A percentile compares a stretch with the other conserved stretches of the same genome.
Evolutionary conservation across 495 filamentous ascomycete genomes (phyloP).

Genomic region (Poronia punctata): DNA sequence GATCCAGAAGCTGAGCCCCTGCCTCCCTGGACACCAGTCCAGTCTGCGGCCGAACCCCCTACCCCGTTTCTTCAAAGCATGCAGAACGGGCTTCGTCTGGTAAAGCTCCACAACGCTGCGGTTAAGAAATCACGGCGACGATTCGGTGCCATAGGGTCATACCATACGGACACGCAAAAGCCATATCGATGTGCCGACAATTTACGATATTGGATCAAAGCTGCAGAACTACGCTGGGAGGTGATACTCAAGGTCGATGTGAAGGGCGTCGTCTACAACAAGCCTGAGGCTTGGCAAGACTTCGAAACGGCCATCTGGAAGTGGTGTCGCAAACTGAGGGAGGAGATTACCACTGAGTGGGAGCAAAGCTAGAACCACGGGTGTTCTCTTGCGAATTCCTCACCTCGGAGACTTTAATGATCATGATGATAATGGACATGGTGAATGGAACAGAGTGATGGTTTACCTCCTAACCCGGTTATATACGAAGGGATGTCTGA

Average conservation of each 20-base stretch:
- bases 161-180: conserved; percentile 84
- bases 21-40: conserved; percentile 63
- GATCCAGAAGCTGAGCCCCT: conserved; percentile 43
- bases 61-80: conserved; percentile 69
- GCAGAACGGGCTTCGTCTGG: conserved; percentile 70
- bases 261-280: conserved; percentile 71
- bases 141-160: conserved; percentile 85
- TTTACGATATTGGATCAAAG: conserved; percentile 91
- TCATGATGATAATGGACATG: conserved; percentile 15
- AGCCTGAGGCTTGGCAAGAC: conserved; percentile 61
- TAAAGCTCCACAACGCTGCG: conserved; percentile 81
- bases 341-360: conserved; percentile 57
- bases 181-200: conserved; percentile 93
- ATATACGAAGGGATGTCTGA: too few relatives aligned
- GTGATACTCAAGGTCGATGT: conserved; percentile 77
- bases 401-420: conserved; percentile 19
- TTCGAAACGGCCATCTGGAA: conserved; percentile 74
- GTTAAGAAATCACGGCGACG: conserved; percentile 75
- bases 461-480: too few relatives aligned
- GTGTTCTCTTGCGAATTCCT: background rate
- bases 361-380: background rate
- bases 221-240: conserved; percentile 91
- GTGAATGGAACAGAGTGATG: conserved; percentile 1
- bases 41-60: conserved; percentile 49
- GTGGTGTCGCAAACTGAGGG: conserved; percentile 71